Percentiles rank a stretch among this genome's conserved stretches.
phyloP scores from a whole-genome alignment of 192 early-diverging fungal species.

The Rhizoclosmatium sp. region DNA sequence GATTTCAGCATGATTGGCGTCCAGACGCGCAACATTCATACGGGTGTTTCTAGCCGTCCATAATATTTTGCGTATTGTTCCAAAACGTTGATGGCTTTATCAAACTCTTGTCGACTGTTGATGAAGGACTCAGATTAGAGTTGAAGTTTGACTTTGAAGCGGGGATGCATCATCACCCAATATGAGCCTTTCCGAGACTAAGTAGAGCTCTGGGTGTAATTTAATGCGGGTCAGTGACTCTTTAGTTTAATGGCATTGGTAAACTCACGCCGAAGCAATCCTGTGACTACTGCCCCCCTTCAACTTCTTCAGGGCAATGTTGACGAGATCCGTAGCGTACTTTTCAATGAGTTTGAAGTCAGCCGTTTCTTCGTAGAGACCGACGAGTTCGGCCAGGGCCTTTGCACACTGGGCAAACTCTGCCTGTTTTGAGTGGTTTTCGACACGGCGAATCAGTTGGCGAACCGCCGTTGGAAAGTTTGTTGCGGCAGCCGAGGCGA shows the following conservation, averaged over 20 bases:
- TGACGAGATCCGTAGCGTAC: not conserved
- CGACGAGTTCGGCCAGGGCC: not conserved
- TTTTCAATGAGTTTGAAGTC: not conserved
- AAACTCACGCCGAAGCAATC: not conserved
- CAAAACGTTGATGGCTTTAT: constrained; percentile 17
- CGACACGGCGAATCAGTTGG: not conserved
- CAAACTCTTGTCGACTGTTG: constrained; percentile 13
- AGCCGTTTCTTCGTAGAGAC: not conserved
- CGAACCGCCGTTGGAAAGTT: not conserved
- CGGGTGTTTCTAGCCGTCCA: not conserved
- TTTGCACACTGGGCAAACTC: not conserved
- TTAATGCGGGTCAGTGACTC: not conserved
- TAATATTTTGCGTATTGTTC: constrained; percentile 4
- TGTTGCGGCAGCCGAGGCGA: not conserved
- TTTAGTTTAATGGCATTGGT: not conserved
- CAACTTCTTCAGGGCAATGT: not conserved
- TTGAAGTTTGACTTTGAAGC: too few relatives aligned
- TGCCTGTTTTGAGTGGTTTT: not conserved
- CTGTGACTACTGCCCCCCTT: not conserved
- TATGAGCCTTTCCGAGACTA: not conserved
- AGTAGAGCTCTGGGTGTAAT: not conserved
- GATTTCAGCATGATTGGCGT: not conserved
- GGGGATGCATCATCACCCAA: too few relatives aligned
- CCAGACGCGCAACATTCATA: not conserved
- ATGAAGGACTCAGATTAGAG: too few relatives aligned